Conservation (phyloP, 371 early-diverging fungal genomes). For the Syncephalastrum sp. region DNA sequence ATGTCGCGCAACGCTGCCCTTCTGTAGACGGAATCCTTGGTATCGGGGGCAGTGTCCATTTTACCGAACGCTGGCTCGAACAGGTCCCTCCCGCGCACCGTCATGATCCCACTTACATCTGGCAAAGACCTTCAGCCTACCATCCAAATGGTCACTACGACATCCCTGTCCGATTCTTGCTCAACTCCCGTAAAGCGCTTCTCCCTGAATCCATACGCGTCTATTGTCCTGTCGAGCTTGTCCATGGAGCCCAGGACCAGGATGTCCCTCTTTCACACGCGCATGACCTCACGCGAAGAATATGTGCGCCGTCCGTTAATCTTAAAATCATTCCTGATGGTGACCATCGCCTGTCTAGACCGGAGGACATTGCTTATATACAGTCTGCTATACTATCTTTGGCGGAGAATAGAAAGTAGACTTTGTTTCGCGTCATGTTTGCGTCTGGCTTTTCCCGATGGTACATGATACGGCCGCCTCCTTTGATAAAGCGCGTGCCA, state of each 20-base stretch:
- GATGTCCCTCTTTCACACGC: slow-evolving; percentile 22
- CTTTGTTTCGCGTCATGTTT: too few relatives aligned
- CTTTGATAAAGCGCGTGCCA: slow-evolving; percentile 18
- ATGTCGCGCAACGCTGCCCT: slow-evolving; percentile 14
- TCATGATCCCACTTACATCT: slow-evolving; percentile 14
- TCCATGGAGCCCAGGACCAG: slow-evolving; percentile 35
- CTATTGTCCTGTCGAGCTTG: slow-evolving; percentile 21
- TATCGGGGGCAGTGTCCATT: slow-evolving; percentile 37
- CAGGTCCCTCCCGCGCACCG: slow-evolving; percentile 19
- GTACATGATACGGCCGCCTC: too few relatives aligned
- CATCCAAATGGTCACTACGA: slow-evolving; percentile 32
- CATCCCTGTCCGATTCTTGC: slow-evolving; percentile 28
- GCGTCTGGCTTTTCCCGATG: too few relatives aligned
- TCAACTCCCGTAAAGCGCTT: slow-evolving; percentile 20
- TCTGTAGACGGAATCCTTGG: slow-evolving; percentile 28
- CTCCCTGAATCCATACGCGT: slow-evolving; percentile 1
- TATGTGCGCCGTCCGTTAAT: not conserved
- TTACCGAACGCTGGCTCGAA: slow-evolving; percentile 38
- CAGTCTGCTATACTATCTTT: too few relatives aligned
- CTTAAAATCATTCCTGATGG: slow-evolving; percentile 29
- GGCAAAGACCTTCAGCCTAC: slow-evolving; percentile 38
- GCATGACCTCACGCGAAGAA: not conserved
- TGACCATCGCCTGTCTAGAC: slow-evolving; percentile 41
- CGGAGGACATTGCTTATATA: slow-evolving; percentile 20
- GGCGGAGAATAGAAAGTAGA: too few relatives aligned